Base-by-base conservation (phyloP, 495 filamentous ascomycete genomes). In the Neohortaea acidophila region DNA sequence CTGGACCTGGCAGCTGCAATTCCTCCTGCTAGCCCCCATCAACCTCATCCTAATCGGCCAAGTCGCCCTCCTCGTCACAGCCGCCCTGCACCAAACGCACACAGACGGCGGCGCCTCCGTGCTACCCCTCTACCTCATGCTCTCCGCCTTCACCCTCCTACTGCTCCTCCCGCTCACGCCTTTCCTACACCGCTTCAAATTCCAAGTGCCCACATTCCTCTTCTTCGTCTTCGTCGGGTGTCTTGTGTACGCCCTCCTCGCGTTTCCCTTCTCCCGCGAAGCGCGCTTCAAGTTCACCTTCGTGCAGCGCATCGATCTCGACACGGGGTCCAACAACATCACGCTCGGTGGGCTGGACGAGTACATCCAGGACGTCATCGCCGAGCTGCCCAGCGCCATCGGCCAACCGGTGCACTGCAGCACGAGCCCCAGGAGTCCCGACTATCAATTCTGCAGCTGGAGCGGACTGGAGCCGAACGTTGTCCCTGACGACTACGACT, bases 221-320 rank as follows among this genome's bases (percentile, higher is more conserved):
- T 65, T 92, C 32, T 55, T 77, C 7, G 61, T 94, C 21, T 81
- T 84, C 43, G 44, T 72, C 27, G 81, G 68, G 20, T 93, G 85
- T 10, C 56, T 86, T 21, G 72, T 87, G 49, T 96, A 91, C 64
- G 93, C 89, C 54, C 71, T 94, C 9, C 59, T 66, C 17, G 86
- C 81, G 4, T 93, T 93, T 58, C 89, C 89, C 1, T 96, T 94
- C 62, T 84, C 83, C 0, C 62, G 66, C 21, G 63, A 73, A 27
- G 80, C 70, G 47, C 69, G 85, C 32, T 69, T 94, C 48, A 96
- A 96, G 52, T 59, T 85, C 28, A 91, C 76, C 59, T 96, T 94
- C 60, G 56, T 78, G 6, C 86, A 97, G 51, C 69, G 70, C 5
- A 65, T 94, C 33, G 73, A 93, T 48, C 69, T 92, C 15, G 79